Conservation (phyloP, 2,329 filamentous ascomycete genomes). For the Pestalotiopsis sp. region DNA sequence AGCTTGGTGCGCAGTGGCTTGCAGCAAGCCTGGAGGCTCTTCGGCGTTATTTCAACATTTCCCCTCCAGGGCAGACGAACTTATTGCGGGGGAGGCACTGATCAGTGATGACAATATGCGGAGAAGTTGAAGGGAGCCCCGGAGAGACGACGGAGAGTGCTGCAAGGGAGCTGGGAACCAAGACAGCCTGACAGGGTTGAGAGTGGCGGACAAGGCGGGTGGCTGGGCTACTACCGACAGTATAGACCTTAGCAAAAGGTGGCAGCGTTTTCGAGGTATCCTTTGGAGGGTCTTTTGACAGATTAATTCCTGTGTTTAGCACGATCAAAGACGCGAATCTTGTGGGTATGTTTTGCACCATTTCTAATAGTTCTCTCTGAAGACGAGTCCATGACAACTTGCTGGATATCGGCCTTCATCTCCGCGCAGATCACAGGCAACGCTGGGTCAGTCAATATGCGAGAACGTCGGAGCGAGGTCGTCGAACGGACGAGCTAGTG, state of each 20-base stretch:
- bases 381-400: too few relatives aligned
- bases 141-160: neutral
- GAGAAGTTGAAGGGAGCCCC: neutral
- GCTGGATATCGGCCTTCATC: too few relatives aligned
- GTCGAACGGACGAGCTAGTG: neutral
- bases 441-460: too few relatives aligned
- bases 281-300: too few relatives aligned
- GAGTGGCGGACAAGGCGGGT: neutral
- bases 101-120: neutral
- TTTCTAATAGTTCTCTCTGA: too few relatives aligned
- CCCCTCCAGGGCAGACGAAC: neutral
- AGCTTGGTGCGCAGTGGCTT: conserved; percentile 5
- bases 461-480: neutral
- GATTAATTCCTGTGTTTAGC: too few relatives aligned
- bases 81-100: neutral
- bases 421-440: too few relatives aligned
- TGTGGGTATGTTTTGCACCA: too few relatives aligned
- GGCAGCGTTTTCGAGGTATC: too few relatives aligned
- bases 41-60: conserved; percentile 3
- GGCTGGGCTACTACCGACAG: neutral
- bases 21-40: conserved; percentile 9
- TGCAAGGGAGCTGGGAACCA: neutral
- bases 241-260: too few relatives aligned
- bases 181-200: neutral
- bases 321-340: too few relatives aligned